Evolutionary conservation across 2,329 filamentous ascomycete species (phyloP).

Genomic region (Arthrobotrys pseudoclavata): DNA sequence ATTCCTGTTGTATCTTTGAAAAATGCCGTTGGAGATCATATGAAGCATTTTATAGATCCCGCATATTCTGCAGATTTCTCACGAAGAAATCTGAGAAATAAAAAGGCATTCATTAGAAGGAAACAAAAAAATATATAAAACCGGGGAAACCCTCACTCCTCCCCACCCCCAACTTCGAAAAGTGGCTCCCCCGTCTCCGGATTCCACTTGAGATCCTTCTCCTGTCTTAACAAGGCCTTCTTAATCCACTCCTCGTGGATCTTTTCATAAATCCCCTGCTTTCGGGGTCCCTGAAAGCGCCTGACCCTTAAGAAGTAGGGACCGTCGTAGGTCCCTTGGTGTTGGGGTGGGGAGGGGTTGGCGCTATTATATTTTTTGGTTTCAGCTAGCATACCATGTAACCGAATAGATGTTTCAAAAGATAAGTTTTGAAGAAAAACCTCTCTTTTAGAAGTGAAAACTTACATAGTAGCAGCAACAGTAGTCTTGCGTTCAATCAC

Average conservation of each 20-base stretch:
- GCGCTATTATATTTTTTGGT: not conserved
- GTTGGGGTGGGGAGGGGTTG: not conserved
- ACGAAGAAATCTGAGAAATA: too few species aligned
- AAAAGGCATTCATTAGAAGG: not conserved
- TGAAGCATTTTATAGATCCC: too few species aligned
- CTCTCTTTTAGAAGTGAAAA: too few species aligned
- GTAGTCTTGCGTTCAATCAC: not conserved
- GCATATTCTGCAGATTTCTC: too few species aligned
- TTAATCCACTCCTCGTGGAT: conserved; percentile 51
- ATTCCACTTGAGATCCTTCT: conserved; percentile 46
- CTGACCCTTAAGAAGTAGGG: conserved; percentile 17
- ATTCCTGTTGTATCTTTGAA: not conserved
- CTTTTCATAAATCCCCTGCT: conserved; percentile 37
- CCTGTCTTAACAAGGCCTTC: conserved; percentile 38
- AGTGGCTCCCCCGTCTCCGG: conserved; percentile 43
- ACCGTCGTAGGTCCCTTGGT: not conserved
- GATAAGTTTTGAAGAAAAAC: too few species aligned
- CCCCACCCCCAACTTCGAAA: conserved; percentile 12
- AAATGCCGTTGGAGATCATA: not conserved
- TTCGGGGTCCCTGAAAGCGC: conserved; percentile 12
- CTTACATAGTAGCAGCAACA: not conserved
- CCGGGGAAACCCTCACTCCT: not conserved
- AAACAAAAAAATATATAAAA: not conserved
- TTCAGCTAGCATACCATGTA: not conserved
- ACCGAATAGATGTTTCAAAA: not conserved